These are phyloP conservation scores for Clavaria fumosa DNA, from an alignment of 768 basidiomycete species.

Conservation along the genomic window DNA sequence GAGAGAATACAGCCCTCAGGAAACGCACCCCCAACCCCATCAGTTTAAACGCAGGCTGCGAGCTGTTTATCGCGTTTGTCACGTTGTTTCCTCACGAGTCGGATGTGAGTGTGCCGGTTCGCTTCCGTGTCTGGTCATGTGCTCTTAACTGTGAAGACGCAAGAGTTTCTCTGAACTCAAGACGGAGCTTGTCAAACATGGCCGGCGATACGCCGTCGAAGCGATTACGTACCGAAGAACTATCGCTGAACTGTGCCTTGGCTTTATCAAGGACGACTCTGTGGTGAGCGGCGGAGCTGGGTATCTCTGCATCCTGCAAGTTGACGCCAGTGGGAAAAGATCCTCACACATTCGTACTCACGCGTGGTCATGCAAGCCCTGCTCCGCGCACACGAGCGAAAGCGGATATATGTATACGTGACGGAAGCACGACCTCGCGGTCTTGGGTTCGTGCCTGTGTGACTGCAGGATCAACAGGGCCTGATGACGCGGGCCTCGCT, in stretches of 20 bases:
- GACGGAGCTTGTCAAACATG: slow-evolving; percentile 67
- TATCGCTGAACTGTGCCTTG: slow-evolving; percentile 78
- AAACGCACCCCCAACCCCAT: slow-evolving; percentile 59
- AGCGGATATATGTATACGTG: slow-evolving; percentile 73
- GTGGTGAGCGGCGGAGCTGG: slow-evolving; percentile 34
- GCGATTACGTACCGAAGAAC: slow-evolving; percentile 78
- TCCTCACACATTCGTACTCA: slow-evolving; percentile 94
- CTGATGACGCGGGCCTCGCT: slow-evolving; percentile 7
- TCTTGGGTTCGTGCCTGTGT: slow-evolving; percentile 46
- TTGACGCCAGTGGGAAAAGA: slow-evolving; percentile 31
- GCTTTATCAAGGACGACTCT: slow-evolving; percentile 91
- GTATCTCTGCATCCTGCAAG: background rate
- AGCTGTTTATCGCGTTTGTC: slow-evolving; percentile 82
- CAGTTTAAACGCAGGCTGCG: slow-evolving; percentile 77
- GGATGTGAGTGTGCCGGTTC: slow-evolving; percentile 34
- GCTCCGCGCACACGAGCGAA: slow-evolving; percentile 75
- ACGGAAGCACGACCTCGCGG: slow-evolving; percentile 89
- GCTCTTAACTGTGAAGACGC: slow-evolving; percentile 8
- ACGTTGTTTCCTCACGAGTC: slow-evolving; percentile 74
- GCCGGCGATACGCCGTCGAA: slow-evolving; percentile 57
- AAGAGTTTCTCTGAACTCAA: slow-evolving; percentile 80
- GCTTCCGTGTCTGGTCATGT: slow-evolving; percentile 9
- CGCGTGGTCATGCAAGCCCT: slow-evolving; percentile 91
- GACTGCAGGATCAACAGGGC: slow-evolving; percentile 9
- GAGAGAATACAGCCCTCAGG: slow-evolving; percentile 45